Percentiles rank a stretch among this genome's conserved stretches.
Conservation (phyloP, 2,329 filamentous ascomycete species). For the Fusarium newnesense region DNA sequence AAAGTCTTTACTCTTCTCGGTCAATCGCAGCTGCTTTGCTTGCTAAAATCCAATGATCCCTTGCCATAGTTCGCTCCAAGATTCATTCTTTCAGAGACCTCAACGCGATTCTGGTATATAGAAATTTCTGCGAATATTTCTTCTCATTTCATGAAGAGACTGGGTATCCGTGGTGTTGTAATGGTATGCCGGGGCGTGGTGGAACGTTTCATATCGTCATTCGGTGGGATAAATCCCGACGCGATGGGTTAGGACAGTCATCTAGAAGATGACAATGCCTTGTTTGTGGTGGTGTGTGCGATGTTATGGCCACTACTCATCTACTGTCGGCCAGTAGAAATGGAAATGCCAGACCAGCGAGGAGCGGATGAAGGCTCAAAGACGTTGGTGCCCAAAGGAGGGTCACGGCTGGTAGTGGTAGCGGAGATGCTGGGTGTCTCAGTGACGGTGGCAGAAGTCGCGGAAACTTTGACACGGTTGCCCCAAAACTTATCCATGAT, state of each 20-base stretch:
- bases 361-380: constrained; percentile 37
- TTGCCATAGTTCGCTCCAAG: not conserved
- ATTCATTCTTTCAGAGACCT: not conserved
- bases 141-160: not conserved
- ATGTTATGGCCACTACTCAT: not conserved
- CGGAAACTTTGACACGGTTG: constrained; percentile 2
- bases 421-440: constrained; percentile 4
- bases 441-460: constrained; percentile 1
- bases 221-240: not conserved
- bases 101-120: not conserved
- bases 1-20: not conserved
- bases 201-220: not conserved
- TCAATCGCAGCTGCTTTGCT: not conserved
- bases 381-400: constrained; percentile 35
- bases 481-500: constrained; percentile 41
- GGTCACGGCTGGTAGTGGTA: constrained; percentile 27
- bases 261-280: not conserved
- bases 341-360: constrained; percentile 34
- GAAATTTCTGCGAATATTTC: not conserved
- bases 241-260: not conserved
- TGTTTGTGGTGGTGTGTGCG: not conserved
- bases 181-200: not conserved
- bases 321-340: constrained; percentile 14
- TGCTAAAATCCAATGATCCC: not conserved
- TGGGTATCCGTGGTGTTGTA: not conserved